Evolutionary conservation across 2,329 filamentous ascomycete species (phyloP).

Genomic region (Penicillium sp.): DNA sequence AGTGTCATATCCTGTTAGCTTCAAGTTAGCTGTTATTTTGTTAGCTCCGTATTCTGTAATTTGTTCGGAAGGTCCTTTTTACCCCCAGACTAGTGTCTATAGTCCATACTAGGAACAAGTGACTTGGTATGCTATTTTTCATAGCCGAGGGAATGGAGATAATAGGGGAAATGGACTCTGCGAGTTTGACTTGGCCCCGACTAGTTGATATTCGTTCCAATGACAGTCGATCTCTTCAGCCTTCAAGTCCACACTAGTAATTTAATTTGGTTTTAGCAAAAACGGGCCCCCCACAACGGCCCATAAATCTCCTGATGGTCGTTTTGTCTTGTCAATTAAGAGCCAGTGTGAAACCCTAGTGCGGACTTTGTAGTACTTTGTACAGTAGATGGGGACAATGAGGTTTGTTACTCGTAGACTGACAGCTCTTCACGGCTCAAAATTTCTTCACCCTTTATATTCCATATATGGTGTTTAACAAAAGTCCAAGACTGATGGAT

Average conservation of each 20-base stretch:
- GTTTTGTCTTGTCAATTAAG: background rate
- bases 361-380: background rate
- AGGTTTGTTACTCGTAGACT: background rate
- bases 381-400: background rate
- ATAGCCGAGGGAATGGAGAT: too few relatives aligned
- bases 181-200: background rate
- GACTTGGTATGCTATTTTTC: background rate
- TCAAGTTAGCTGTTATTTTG: background rate
- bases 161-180: background rate
- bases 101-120: background rate
- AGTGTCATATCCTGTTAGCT: background rate
- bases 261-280: background rate
- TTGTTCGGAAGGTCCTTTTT: background rate
- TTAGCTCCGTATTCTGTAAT: background rate
- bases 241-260: background rate
- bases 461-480: background rate
- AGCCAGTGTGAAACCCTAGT: background rate
- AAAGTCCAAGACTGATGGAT: too few relatives aligned
- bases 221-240: background rate
- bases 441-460: background rate
- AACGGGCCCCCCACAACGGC: background rate
- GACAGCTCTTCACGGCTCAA: background rate
- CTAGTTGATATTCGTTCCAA: background rate
- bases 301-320: background rate
- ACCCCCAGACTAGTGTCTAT: background rate